Conservation (phyloP, 306 rosid genomes). For the Trifolium subterraneum region DNA sequence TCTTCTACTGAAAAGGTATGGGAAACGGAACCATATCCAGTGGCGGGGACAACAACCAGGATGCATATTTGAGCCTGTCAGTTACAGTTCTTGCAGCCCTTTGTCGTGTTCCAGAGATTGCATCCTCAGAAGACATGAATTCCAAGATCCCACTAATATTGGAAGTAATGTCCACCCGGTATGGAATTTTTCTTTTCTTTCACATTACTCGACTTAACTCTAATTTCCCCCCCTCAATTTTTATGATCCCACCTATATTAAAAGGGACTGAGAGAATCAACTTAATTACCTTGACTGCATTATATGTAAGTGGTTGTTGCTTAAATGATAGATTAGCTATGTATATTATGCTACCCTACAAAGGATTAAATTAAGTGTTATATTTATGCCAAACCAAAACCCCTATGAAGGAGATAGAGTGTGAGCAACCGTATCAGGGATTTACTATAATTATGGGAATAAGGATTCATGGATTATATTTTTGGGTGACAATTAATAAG, state of each 20-base stretch:
- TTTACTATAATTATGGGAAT: background rate
- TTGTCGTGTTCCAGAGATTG: slow-evolving; percentile 82
- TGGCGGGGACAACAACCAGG: slow-evolving; percentile 55
- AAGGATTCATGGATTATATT: background rate
- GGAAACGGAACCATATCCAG: slow-evolving; percentile 57
- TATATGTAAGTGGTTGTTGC: background rate
- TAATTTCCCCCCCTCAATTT: background rate
- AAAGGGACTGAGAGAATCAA: background rate
- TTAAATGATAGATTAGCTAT: slow-evolving; percentile 9
- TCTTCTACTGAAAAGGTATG: slow-evolving; percentile 50
- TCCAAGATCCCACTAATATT: slow-evolving; percentile 67
- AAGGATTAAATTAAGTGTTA: slow-evolving; percentile 11
- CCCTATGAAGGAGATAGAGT: slow-evolving; percentile 15
- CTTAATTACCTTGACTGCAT: background rate
- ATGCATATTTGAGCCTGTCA: slow-evolving; percentile 77
- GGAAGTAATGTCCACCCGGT: slow-evolving; percentile 67
- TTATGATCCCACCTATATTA: background rate
- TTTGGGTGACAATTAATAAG: too few species aligned
- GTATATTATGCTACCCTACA: slow-evolving; percentile 16
- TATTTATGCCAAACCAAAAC: slow-evolving; percentile 15
- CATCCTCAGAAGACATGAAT: slow-evolving; percentile 73
- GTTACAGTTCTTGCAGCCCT: slow-evolving; percentile 80
- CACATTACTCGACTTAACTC: background rate
- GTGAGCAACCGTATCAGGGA: background rate
- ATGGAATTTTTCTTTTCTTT: slow-evolving; percentile 41